Base-by-base conservation (phyloP, 805 yeast species). In the Candida easanensis region DNA sequence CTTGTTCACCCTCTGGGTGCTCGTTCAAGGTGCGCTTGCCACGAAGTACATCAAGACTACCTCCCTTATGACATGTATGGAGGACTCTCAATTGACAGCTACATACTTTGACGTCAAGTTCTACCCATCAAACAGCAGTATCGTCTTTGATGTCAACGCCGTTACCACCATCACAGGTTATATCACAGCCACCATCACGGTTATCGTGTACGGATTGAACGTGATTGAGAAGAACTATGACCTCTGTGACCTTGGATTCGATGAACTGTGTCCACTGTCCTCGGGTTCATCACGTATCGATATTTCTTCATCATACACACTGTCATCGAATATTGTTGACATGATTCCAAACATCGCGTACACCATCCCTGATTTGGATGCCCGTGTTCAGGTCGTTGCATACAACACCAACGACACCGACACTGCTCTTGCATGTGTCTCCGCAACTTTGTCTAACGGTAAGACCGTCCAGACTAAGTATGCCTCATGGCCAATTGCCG, bases 401-500 rank as follows among this genome's bases (percentile, higher is more conserved):
- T 79, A 80, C 60, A 62, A 77, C 25, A 57, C 65, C 14, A 65
- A 66, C 37, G 80, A 77, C 56, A 68, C 75, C 5, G 38, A 54
- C 18, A 63, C 66, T 7, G 74, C 82, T 4, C 69, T 90, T 45
- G 99, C 98, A 3, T 93, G 99, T 75, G 95, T 93, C 13, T 88
- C 85, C 60, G 97, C 97, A 0, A 71, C 79, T 13, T 71, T 93
- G 43, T 67, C 85, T 18, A 93, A 93, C 64, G 96, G 93, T 45
- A 89, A 86, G 58, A 90, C 98, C 1, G 99, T 93, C 21, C 95
- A 89, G 65, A 88, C 96, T 20, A 80, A 80, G 55, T 89, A 84
- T 53, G 96, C 93, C 3, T 77, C 95, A 5, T 91, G 99, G 99
- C 96, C 96, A 9, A 84, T 93, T 53, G 98, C 97, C 4, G 90